Evolutionary conservation across 768 basidiomycete genomes (phyloP), one percentile per base, ranked within the genome.

Genomic region (Termitomyces sp.): DNA sequence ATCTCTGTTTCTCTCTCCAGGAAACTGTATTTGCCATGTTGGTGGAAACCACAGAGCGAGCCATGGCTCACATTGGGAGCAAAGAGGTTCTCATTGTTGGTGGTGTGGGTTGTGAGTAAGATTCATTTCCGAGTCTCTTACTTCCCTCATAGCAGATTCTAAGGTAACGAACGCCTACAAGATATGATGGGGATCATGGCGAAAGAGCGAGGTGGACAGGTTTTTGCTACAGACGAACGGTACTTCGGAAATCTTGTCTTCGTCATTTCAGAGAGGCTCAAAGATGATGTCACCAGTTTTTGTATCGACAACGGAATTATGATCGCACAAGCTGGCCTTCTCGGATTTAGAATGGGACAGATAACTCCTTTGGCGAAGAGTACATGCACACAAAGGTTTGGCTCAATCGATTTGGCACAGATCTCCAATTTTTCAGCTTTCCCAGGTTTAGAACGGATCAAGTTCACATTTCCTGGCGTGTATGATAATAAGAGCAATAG

Each of bases 171-270:
- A 65, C 78, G 96, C 59, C 74, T 99, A 39, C 97, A 99, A 73
- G 84, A 97, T 65, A 99, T 99, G 97, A 99, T 99, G 97, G 88
- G 87, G 18, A 86, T 94, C 59, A 99, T 99, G 97, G 94, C 93
- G 4, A 69, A 80, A 56, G 97, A 98, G 68, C 83, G 97, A 14
- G 85, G 82, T 27, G 97, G 95, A 0, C 81, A 79, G 46, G 88
- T 98, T 5, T 98, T 97, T 68, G 94, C 95, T 5, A 98, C 92
- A 0, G 96, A 99, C 69, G 95, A 98, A 71, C 79, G 94, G 96
- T 91, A 63, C 8, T 53, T 80, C 61, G 7, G 36, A 41, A 46
- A 12, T 34, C 52, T 51, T 22, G 41, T 34, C 24, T 44, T 26
- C 43, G 12, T 27, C 3, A 31, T 32, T 49, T 20, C n/a, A 32